Evolutionary conservation across 352 stramenopile species (phyloP).

Genomic region (Pythium sukuiense): DNA sequence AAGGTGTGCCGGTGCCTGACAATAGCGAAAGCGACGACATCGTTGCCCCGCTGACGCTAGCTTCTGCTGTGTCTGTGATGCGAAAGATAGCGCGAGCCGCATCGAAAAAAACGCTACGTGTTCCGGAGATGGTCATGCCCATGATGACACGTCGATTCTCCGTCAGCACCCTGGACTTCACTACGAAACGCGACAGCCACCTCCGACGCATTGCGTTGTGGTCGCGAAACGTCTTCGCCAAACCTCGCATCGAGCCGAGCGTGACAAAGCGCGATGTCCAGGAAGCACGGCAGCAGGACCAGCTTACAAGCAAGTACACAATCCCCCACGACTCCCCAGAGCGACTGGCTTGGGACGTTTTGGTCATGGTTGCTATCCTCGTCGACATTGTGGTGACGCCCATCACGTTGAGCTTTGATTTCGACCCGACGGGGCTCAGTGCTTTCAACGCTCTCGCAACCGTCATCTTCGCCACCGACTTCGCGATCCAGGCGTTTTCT

Average conservation of each 20-base stretch:
- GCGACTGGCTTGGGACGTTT: constrained; percentile 47
- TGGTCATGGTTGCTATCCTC: constrained; percentile 57
- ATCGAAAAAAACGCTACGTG: constrained; percentile 3
- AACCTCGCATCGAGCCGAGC: constrained; percentile 8
- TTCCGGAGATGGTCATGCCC: constrained; percentile 23
- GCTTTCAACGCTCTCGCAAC: constrained; percentile 41
- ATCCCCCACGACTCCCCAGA: constrained; percentile 49
- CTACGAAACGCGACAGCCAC: constrained; percentile 5
- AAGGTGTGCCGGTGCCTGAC: background rate
- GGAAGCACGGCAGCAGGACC: constrained; percentile 37
- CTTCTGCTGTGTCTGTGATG: constrained; percentile 8
- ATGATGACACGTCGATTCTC: constrained; percentile 47
- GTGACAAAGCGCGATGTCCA: constrained; percentile 38
- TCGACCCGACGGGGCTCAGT: constrained; percentile 26
- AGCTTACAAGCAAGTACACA: constrained; percentile 36
- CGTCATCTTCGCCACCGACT: constrained; percentile 54
- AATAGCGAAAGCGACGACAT: background rate
- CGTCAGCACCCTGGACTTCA: constrained; percentile 26
- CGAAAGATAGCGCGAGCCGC: constrained; percentile 1
- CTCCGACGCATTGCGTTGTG: constrained; percentile 5
- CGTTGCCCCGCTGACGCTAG: background rate
- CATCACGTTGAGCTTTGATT: constrained; percentile 51
- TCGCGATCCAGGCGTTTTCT: constrained; percentile 52
- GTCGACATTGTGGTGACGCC: constrained; percentile 57
- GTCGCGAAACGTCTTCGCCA: constrained; percentile 11